These are phyloP conservation scores for Lactifluus rugatus DNA, from an alignment of 768 basidiomycete genomes.

Conservation along the genomic window DNA sequence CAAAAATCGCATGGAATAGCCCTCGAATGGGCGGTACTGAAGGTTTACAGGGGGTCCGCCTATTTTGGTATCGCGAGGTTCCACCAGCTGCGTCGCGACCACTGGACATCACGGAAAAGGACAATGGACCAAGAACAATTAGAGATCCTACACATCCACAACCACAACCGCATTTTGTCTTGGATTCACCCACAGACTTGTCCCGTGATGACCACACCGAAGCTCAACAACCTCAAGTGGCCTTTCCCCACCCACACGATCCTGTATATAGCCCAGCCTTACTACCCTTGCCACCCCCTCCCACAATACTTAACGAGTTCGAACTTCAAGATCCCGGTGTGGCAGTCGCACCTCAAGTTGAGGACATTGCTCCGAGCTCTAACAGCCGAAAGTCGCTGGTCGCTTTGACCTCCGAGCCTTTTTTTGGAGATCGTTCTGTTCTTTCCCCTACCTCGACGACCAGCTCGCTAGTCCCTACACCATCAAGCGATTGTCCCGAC, in stretches of 20 bases:
- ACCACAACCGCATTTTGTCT: neutral
- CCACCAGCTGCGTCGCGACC: neutral
- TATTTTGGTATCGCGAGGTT: conserved; percentile 16
- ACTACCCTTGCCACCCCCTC: neutral
- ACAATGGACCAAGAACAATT: conserved; percentile 4
- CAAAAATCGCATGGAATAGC: conserved; percentile 41
- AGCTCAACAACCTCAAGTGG: neutral
- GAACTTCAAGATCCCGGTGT: neutral
- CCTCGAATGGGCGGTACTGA: conserved; percentile 32
- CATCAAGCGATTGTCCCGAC: neutral
- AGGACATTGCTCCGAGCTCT: neutral
- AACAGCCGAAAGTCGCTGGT: neutral
- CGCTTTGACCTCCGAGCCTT: neutral
- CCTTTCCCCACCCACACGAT: neutral
- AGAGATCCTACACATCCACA: neutral
- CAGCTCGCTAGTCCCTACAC: neutral
- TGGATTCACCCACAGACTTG: neutral
- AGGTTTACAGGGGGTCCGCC: conserved; percentile 29
- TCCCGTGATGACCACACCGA: neutral
- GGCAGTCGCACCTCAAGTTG: neutral
- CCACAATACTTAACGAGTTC: neutral
- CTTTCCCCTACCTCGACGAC: neutral
- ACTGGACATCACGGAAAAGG: neutral
- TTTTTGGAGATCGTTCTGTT: neutral
- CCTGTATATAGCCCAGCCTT: neutral